These are phyloP conservation scores for Sabuloglossum arenarium DNA, from an alignment of 495 filamentous ascomycete species.

Conservation along the genomic window DNA sequence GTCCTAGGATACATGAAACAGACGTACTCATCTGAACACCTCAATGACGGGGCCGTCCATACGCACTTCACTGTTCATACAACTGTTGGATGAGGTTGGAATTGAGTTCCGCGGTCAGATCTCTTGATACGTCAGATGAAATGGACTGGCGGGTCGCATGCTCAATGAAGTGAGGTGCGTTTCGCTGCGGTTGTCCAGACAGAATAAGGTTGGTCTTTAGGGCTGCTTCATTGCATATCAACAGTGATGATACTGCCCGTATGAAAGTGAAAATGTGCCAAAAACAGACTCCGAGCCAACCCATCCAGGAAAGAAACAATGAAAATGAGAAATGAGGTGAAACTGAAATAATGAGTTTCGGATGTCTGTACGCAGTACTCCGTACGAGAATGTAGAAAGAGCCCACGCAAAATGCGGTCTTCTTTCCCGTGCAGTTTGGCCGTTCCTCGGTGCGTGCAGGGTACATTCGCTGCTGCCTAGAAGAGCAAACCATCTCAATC, in stretches of 20 bases:
- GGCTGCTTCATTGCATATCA: background rate
- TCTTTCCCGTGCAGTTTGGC: background rate
- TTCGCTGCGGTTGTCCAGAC: background rate
- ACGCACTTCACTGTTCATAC: background rate
- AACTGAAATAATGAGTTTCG: background rate
- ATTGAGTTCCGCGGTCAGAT: background rate
- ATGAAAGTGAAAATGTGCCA: background rate
- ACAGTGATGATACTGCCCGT: background rate
- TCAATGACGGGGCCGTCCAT: background rate
- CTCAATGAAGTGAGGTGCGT: background rate
- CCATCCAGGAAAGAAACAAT: background rate
- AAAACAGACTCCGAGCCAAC: background rate
- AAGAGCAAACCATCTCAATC: background rate
- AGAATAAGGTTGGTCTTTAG: background rate
- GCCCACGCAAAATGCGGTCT: background rate
- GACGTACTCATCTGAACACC: background rate
- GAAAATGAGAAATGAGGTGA: background rate
- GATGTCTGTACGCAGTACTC: background rate
- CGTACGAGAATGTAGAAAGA: too few species aligned
- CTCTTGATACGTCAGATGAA: background rate
- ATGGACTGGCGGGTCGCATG: background rate
- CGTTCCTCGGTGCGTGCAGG: background rate
- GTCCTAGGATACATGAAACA: background rate
- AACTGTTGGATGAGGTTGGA: background rate
- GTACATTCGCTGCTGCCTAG: slow-evolving; percentile 1